phyloP scores from a whole-genome alignment of 1,284 basidiomycete species.

The Fereydounia khargensis region DNA sequence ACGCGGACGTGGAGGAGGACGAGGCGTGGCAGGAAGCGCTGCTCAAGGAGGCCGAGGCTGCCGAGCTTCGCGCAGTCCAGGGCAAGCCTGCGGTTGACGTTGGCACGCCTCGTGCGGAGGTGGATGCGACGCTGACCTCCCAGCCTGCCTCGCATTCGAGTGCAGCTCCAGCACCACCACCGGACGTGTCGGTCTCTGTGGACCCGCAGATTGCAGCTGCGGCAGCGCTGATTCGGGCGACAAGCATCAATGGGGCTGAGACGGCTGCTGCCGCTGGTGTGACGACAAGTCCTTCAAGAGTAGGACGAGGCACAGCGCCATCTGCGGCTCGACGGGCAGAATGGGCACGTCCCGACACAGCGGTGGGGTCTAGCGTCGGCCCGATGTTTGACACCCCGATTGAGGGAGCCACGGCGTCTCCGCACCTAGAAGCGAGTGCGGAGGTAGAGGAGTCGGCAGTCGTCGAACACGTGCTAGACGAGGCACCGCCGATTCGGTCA shows the following conservation, averaged over 20 bases:
- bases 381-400: slow-evolving; percentile 6
- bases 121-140: slow-evolving; percentile 20
- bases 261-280: background rate
- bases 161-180: background rate
- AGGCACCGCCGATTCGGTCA: background rate
- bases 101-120: slow-evolving; percentile 24
- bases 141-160: background rate
- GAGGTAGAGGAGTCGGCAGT: slow-evolving; percentile 20
- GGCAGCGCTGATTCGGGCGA: background rate
- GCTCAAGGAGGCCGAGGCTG: slow-evolving; percentile 32
- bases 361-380: slow-evolving; percentile 21
- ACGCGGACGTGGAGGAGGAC: slow-evolving; percentile 81
- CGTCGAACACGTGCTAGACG: slow-evolving; percentile 17
- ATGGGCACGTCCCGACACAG: slow-evolving; percentile 37
- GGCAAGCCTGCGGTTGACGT: slow-evolving; percentile 32
- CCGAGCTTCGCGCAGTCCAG: slow-evolving; percentile 17
- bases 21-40: slow-evolving; percentile 50
- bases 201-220: background rate
- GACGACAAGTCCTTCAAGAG: background rate
- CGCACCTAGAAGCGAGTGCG: slow-evolving; percentile 1
- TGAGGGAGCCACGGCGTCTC: background rate
- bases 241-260: background rate
- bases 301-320: slow-evolving; percentile 14
- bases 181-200: background rate
- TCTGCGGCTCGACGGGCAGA: slow-evolving; percentile 21